Base-by-base conservation (phyloP, 768 basidiomycete genomes). In the Boletus huronensis region DNA sequence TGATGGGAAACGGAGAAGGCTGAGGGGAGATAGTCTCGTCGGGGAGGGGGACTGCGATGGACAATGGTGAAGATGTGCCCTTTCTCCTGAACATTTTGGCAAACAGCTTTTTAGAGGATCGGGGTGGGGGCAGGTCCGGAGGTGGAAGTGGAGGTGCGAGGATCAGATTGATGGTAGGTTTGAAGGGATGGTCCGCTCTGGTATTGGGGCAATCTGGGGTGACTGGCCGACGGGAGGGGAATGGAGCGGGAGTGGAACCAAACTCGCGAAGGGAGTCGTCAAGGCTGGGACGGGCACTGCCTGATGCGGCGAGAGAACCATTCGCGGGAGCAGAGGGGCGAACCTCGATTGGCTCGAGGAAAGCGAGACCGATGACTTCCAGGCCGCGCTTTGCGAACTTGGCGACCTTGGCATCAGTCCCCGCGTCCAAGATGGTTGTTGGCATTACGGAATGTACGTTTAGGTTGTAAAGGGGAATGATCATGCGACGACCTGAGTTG, bases 371-470 rank as follows among this genome's bases (percentile, higher is more conserved):
- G 16, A 92, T 80, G 26, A 95, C 72, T 65, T 94, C 92, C 31
- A 92, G 72, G 2, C 88, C 87, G 5, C 86, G 79, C 59, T 79
- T 84, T 51, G 77, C 75, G 64, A 91, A 93, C 58, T 82, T 86
- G 4, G 90, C 89, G 35, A 93, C 84, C 71, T 88, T 89, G 21
- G 88, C 87, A 54, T 93, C 91, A 0, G 91, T 93, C 38, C 92
- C 92, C 0, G 92, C 92, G 64, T 94, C 92, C 28, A 90, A 81
- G 52, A 94, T 85, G 34, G 84, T 82, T 62, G 93, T 94, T 13
- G 90, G 85, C 78, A 93, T 79, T 47, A 94, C 88, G 58, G 90
- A 88, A 69, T 95, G 92, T 0, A 90, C 90, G 55, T 88, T 86
- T 21, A 95, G 79, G 64, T 93, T 93, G 72, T 93, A 92, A 3